These are phyloP conservation scores for Phytophthora pinifolia DNA, from an alignment of 352 stramenopile species.

Conservation along the genomic window DNA sequence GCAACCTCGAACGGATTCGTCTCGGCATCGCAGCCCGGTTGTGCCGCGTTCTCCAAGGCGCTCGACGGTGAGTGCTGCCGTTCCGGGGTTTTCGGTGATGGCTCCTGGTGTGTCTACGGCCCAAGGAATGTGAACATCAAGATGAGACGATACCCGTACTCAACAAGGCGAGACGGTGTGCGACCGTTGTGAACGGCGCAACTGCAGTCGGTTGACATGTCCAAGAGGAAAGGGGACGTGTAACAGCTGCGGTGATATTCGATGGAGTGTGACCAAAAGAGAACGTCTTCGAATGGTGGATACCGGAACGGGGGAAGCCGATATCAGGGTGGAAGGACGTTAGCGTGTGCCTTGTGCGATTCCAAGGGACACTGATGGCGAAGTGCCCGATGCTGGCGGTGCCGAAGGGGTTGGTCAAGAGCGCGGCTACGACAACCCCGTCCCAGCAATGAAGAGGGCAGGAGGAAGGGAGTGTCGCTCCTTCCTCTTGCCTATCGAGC, in stretches of 20 bases:
- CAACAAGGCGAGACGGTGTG: background rate
- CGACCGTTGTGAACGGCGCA: background rate
- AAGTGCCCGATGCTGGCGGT: background rate
- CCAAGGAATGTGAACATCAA: background rate
- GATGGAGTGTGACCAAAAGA: background rate
- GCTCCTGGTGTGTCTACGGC: no score
- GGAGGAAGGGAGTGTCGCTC: slow-evolving; percentile 5
- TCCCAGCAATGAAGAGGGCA: slow-evolving; percentile 3
- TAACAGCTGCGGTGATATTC: background rate
- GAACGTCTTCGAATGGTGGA: no score
- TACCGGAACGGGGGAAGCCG: background rate
- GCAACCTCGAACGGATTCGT: no score
- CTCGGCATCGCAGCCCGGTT: no score
- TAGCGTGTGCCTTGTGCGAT: background rate
- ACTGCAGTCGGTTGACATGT: background rate
- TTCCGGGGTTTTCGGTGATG: background rate
- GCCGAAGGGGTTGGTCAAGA: background rate
- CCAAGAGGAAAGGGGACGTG: background rate
- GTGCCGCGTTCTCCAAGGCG: background rate
- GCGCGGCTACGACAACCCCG: background rate
- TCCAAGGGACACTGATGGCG: background rate
- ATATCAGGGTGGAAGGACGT: background rate
- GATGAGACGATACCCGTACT: background rate
- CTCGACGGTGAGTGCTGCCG: background rate
- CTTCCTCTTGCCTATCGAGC: slow-evolving; percentile 5